A percentile compares a stretch with the other conserved stretches of the same genome.
Evolutionary conservation across 192 early-diverging fungal species (phyloP).

Genomic region (Coemansia sp.): DNA sequence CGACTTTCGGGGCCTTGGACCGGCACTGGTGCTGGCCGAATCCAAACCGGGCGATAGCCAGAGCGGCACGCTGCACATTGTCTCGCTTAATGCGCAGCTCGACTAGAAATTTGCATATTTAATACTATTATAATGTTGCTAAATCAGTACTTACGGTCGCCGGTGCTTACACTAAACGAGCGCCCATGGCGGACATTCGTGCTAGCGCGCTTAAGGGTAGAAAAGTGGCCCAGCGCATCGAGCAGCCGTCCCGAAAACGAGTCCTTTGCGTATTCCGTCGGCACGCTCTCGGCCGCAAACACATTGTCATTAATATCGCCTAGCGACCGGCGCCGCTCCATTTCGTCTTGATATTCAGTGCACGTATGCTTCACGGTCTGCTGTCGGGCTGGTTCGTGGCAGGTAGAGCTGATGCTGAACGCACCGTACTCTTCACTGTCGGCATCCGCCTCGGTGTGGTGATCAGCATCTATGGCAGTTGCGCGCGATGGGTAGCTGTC

Average conservation of each 20-base stretch:
- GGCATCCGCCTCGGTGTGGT: background rate
- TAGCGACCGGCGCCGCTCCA: too few relatives aligned
- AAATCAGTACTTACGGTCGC: background rate
- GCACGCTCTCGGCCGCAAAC: background rate
- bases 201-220: constrained; percentile 1
- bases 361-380: background rate
- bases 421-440: constrained; percentile 11
- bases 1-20: background rate
- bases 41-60: background rate
- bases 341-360: background rate
- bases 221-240: constrained; percentile 7
- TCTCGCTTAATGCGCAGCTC: too few relatives aligned
- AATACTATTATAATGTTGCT: background rate
- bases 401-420: constrained; percentile 18
- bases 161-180: constrained; percentile 7
- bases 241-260: constrained; percentile 1
- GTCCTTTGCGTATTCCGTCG: background rate
- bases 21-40: constrained; percentile 25
- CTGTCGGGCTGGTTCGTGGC: constrained; percentile 2
- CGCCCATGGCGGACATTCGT: background rate
- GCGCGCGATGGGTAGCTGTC: constrained; percentile 17
- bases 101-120: too few relatives aligned
- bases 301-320: background rate
- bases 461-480: constrained; percentile 11
- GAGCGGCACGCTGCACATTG: background rate